phyloP scores from a whole-genome alignment of 495 filamentous ascomycete genomes.

The Diplogelasinospora grovesii region DNA sequence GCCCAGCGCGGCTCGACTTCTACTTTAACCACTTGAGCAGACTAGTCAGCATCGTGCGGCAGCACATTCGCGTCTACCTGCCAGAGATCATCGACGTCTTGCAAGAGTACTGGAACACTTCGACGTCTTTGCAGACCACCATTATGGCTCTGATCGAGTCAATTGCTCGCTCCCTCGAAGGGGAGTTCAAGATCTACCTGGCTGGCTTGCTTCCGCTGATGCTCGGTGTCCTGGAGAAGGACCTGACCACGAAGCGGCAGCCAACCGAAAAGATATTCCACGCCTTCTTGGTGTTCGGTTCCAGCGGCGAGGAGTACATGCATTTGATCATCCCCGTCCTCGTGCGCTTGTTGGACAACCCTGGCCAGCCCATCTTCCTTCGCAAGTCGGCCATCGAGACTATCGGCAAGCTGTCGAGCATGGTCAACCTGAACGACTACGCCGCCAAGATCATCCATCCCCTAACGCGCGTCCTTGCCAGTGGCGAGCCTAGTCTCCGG shows the following conservation, averaged over 20 bases:
- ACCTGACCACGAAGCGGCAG: slow-evolving; percentile 60
- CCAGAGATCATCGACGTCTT: slow-evolving; percentile 77
- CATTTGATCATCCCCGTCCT: slow-evolving; percentile 97
- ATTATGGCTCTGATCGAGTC: slow-evolving; percentile 88
- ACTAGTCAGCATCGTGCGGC: slow-evolving; percentile 87
- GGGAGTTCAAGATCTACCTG: slow-evolving; percentile 94
- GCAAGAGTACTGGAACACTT: slow-evolving; percentile 76
- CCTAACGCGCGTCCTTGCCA: slow-evolving; percentile 68
- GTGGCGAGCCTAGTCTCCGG: slow-evolving; percentile 62
- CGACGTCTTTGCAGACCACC: slow-evolving; percentile 72
- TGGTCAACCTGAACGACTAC: slow-evolving; percentile 97
- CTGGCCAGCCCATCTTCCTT: slow-evolving; percentile 65
- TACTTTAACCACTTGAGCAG: slow-evolving; percentile 96
- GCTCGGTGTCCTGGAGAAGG: slow-evolving; percentile 86
- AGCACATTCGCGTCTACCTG: slow-evolving; percentile 88
- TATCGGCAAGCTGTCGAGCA: slow-evolving; percentile 84
- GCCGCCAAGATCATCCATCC: slow-evolving; percentile 92
- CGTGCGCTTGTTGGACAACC: slow-evolving; percentile 82
- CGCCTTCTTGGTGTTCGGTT: slow-evolving; percentile 92
- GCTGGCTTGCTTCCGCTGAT: slow-evolving; percentile 83
- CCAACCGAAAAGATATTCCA: slow-evolving; percentile 89
- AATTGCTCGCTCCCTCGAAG: slow-evolving; percentile 85
- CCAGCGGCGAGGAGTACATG: slow-evolving; percentile 97
- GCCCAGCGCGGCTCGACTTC: slow-evolving; percentile 68
- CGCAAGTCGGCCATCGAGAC: slow-evolving; percentile 91